Base-by-base conservation (phyloP, 306 rosid species). In the Leucaena leucocephala region DNA sequence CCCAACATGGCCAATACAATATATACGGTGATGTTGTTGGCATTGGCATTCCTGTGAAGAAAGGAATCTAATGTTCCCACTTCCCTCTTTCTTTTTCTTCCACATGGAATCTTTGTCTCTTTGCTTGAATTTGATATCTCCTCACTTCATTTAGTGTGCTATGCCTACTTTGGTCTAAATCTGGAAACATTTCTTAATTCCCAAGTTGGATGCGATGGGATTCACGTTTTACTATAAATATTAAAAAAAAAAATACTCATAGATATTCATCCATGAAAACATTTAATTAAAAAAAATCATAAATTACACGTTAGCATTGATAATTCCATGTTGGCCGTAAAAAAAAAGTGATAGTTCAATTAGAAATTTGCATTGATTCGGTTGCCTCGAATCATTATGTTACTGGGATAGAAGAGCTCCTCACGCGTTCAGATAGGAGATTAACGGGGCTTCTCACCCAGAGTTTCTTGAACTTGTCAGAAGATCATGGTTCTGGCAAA, bases 61-160 rank as follows among this genome's bases (percentile, higher is more conserved):
- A 92, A 90, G 83, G 90, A 88, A 90, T 90, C 89, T 81, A 45
- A 61, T 58, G 83, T 82, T 69, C 77, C 80, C 70, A 75, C 67
- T 68, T 82, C 79, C 76, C 43, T 34, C 77, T 68, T 79, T 74
- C 67, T 62, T 79, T 59, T 76, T 74, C 76, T 55, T 76, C 79
- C 79, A 65, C 65, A 59, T 46, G 70, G 79, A 76, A 83, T 86
- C 84, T 87, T 80, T 86, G 87, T 86, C 84, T 80, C 44, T 63
- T 59, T 82, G 80, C 71, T 21, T 71, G 82, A 80, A 79, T 76
- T 78, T 81, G 72, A 75, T 64, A 44, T 78, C 73, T 72, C 80
- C 15, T 14, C 68, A 14, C n/a, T 11, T 52, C 5, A 83, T 78
- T 81, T 85, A 76, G 67, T 81, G 85, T 58, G 73, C 52, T 81